A percentile compares a stretch with the other conserved stretches of the same genome.
Evolutionary conservation across 441 rosid genomes (phyloP).

Genomic region (Pelargonium citronellum): DNA sequence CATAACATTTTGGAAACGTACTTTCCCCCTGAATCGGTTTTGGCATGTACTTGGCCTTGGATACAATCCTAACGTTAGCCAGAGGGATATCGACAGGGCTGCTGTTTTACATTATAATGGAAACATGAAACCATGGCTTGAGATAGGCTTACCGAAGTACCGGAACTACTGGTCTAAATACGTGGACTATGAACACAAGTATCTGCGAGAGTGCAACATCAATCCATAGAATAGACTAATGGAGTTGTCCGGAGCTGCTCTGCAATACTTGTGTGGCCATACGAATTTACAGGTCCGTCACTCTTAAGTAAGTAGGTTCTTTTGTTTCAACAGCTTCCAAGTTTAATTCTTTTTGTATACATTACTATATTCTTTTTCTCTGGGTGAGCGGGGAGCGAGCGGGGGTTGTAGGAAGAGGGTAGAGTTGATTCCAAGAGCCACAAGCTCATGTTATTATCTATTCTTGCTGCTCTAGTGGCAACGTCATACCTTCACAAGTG

Average conservation of each 20-base stretch:
- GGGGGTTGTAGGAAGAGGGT: too few species aligned
- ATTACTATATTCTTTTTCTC: conserved; percentile 17
- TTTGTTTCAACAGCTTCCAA: conserved; percentile 15
- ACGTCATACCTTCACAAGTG: too few species aligned
- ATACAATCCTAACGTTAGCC: conserved; percentile 75
- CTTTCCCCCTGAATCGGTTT: conserved; percentile 50
- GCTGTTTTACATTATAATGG: conserved; percentile 92
- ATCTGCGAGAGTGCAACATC: conserved; percentile 83
- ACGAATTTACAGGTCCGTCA: conserved; percentile 29
- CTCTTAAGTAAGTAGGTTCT: conserved; percentile 17
- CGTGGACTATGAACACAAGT: conserved; percentile 58
- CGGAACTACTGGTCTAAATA: conserved; percentile 62
- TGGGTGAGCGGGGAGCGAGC: background rate
- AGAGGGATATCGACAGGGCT: conserved; percentile 68
- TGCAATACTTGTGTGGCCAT: conserved; percentile 8
- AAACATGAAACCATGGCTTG: conserved; percentile 96
- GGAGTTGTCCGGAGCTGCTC: background rate
- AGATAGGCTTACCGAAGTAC: conserved; percentile 77
- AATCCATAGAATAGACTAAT: conserved; percentile 41
- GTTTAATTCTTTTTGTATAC: conserved; percentile 40
- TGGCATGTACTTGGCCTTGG: conserved; percentile 98
- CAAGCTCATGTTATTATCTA: conserved; percentile 16
- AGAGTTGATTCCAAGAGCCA: conserved; percentile 16
- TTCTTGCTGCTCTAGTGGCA: background rate
- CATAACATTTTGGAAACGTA: conserved; percentile 79